Conservation (phyloP, 805 yeast species). For the Candida sithepensis region DNA sequence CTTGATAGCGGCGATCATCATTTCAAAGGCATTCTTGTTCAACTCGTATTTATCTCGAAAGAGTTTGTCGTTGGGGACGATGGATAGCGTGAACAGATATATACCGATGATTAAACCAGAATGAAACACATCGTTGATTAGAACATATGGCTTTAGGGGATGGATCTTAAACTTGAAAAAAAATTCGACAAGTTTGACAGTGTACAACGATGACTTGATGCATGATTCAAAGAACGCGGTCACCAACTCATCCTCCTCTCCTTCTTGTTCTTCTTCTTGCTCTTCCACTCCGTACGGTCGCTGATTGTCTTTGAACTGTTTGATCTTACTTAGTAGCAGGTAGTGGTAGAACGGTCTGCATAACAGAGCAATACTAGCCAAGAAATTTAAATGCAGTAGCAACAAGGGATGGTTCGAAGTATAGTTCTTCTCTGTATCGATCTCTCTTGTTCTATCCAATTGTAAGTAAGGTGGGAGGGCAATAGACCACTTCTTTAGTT, state of each 20-base stretch:
- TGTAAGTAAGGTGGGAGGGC: slow-evolving; percentile 32
- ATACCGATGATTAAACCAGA: slow-evolving; percentile 37
- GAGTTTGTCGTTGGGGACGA: slow-evolving; percentile 6
- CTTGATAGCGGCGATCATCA: slow-evolving; percentile 14
- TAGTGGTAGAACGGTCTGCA: slow-evolving; percentile 41
- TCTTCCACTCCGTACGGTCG: slow-evolving; percentile 1
- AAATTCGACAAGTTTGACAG: slow-evolving; percentile 32
- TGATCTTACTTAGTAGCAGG: slow-evolving; percentile 18
- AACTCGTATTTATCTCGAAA: slow-evolving; percentile 12
- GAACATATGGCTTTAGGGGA: slow-evolving; percentile 34
- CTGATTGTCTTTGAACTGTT: slow-evolving; percentile 11
- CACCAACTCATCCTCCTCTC: slow-evolving; percentile 13
- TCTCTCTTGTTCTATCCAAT: slow-evolving; percentile 23
- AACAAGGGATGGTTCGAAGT: slow-evolving; percentile 24
- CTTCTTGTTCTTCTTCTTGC: slow-evolving; percentile 1
- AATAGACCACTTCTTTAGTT: slow-evolving; percentile 34
- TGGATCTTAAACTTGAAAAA: slow-evolving; percentile 28
- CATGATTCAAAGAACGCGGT: slow-evolving; percentile 33
- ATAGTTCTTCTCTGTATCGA: slow-evolving; percentile 11
- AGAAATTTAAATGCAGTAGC: slow-evolving; percentile 34
- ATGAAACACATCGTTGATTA: slow-evolving; percentile 32
- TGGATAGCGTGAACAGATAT: slow-evolving; percentile 21
- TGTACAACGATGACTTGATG: slow-evolving; percentile 34
- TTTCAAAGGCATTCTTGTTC: slow-evolving; percentile 9
- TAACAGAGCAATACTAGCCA: slow-evolving; percentile 36